phyloP scores from a whole-genome alignment of 495 filamentous ascomycete species.

The Daldinia concentrica region DNA sequence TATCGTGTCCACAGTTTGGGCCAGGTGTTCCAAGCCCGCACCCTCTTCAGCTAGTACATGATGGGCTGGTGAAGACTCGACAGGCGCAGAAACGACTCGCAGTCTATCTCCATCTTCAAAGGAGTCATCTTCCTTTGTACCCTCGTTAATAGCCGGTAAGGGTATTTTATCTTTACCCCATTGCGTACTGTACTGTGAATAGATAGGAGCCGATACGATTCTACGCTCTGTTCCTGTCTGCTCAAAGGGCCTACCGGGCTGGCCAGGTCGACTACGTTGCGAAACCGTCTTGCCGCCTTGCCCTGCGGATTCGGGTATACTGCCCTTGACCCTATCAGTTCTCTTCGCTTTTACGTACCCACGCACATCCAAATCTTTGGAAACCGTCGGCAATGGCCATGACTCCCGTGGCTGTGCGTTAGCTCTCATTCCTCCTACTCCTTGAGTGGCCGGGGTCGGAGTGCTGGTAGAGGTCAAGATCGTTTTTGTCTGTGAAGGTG shows the following conservation, averaged over 20 bases:
- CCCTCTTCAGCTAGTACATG: conserved; percentile 40
- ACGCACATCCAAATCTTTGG: conserved; percentile 57
- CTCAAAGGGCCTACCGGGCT: background rate
- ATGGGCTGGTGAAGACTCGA: conserved; percentile 30
- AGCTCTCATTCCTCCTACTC: background rate
- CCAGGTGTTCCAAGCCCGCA: conserved; percentile 48
- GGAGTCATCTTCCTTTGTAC: conserved; percentile 44
- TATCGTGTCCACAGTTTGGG: conserved; percentile 57
- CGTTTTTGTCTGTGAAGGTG: conserved; percentile 3
- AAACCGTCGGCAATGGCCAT: conserved; percentile 61
- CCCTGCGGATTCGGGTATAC: background rate
- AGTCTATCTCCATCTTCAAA: conserved; percentile 41
- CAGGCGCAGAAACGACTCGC: conserved; percentile 46
- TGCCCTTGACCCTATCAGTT: conserved; percentile 4
- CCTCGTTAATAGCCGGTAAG: conserved; percentile 65
- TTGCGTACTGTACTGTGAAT: conserved; percentile 48
- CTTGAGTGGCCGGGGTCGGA: conserved; percentile 33
- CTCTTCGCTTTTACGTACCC: conserved; percentile 30
- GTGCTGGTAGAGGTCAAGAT: background rate
- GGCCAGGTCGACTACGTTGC: conserved; percentile 8
- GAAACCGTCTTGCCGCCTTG: conserved; percentile 10
- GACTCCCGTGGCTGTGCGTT: conserved; percentile 44
- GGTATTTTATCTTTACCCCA: conserved; percentile 50
- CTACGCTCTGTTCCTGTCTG: conserved; percentile 50
- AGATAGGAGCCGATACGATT: conserved; percentile 65